Conservation (phyloP, 2,329 filamentous ascomycete species). For the Ustulina deusta region DNA sequence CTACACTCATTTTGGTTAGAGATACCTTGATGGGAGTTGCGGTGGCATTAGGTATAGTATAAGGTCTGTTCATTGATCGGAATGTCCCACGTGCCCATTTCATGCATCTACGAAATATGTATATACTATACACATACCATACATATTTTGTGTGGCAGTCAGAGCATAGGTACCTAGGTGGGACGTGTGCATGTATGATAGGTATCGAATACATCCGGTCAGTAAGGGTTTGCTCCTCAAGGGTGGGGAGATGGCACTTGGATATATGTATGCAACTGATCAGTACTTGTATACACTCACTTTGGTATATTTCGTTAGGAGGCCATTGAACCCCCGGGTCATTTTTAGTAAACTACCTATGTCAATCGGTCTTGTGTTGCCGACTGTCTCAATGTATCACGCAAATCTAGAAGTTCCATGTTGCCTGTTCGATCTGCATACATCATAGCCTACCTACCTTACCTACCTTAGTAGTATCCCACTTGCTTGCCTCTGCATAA, state of each 20-base stretch:
- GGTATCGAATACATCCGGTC: background rate
- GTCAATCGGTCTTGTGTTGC: background rate
- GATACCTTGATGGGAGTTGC: background rate
- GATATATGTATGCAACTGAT: constrained; percentile 1
- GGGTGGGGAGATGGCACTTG: background rate
- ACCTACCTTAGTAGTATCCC: too few relatives aligned
- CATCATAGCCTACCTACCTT: background rate
- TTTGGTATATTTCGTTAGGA: background rate
- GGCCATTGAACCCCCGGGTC: background rate
- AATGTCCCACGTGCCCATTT: background rate
- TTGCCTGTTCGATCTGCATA: background rate
- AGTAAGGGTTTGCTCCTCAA: background rate
- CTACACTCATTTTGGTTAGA: background rate
- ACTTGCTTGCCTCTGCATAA: constrained; percentile 16
- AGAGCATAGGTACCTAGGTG: too few relatives aligned
- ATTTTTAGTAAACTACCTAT: background rate
- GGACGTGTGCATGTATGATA: background rate
- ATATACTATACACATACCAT: background rate
- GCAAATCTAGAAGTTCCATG: background rate
- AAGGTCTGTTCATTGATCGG: background rate
- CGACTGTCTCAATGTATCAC: background rate
- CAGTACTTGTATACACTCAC: background rate
- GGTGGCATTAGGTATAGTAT: constrained; percentile 3
- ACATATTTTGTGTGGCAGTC: background rate
- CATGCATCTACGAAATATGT: background rate